Evolutionary conservation across 148 eudicot genomes (phyloP), one percentile per base, ranked within the genome.

Genomic region (Silene latifolia): DNA sequence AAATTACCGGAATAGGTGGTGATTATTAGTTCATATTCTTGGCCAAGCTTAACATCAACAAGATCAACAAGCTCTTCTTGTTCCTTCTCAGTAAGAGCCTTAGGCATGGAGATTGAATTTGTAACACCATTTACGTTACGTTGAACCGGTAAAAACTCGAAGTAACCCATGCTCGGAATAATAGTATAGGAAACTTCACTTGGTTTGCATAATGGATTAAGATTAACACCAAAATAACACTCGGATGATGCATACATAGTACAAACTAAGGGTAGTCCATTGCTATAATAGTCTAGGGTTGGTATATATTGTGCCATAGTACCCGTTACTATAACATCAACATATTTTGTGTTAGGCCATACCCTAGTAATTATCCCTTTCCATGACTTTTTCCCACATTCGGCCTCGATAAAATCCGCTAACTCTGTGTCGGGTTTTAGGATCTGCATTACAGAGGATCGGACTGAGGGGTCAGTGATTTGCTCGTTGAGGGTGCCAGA

Each of bases 191-290:
- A n/a, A 17, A 75, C 78, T 1, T 75, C 78, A 12, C 32, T 54
- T 12, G 78, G 78, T 27, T 66, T 54, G 5, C 63, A 75, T 2
- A 75, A 29, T 11, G 78, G 72, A 72, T 75, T 67, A 19, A 75
- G 48, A 23, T 75, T 75, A 7, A 75, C 48, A 3, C 78, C 78
- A 75, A 67, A 75, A 21, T 29, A 75, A 46, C 78, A 75, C 42
- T 75, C 78, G 1, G 78, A 75, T 7, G 78, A 75, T n/a, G 64
- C 78, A 46, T 75, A 67, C 53, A 57, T 54, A 2, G 78, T 67
- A 39, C 64, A 66, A 75, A 67, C 78, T 19, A 66, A 7, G 12
- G 78, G 78, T 7, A 75, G 54, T 18, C 78, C 78, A 75, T 58
- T 58, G 20, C 78, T 67, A 75, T 75, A 75, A 15, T 75, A 75